Evolutionary conservation across 306 rosid genomes (phyloP).

Genomic region (Castanea mollissima): DNA sequence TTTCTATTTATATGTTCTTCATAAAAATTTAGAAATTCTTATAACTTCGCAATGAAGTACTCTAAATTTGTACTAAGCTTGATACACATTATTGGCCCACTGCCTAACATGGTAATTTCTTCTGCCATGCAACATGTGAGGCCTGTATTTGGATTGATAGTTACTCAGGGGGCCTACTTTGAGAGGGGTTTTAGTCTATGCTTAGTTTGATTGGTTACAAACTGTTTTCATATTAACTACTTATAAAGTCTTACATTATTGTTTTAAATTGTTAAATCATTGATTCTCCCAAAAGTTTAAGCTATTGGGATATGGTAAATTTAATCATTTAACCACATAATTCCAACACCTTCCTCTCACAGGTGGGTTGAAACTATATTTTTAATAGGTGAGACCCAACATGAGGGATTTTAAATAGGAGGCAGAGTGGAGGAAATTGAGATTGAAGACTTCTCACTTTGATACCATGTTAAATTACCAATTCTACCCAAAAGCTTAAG

Average conservation of each 20-base stretch:
- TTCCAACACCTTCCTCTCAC: too few species aligned
- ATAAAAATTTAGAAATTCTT: background rate
- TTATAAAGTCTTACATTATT: background rate
- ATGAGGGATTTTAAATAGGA: too few species aligned
- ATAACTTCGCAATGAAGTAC: background rate
- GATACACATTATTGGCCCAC: background rate
- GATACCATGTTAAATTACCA: too few species aligned
- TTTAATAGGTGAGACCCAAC: too few species aligned
- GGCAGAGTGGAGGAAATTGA: too few species aligned
- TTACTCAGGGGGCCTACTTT: background rate
- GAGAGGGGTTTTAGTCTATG: background rate
- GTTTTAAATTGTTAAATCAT: too few species aligned
- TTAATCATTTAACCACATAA: too few species aligned
- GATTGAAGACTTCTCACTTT: too few species aligned
- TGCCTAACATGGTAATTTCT: background rate
- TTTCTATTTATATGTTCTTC: background rate
- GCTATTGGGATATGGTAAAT: too few species aligned
- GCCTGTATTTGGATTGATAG: background rate
- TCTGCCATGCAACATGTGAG: background rate
- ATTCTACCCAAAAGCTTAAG: fast-evolving
- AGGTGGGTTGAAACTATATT: too few species aligned
- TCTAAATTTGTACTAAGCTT: background rate
- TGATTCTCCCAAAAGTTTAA: too few species aligned
- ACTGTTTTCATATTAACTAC: background rate
- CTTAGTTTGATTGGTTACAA: background rate